Base-by-base conservation (phyloP, 306 rosid genomes). In the Glycine latifolia region DNA sequence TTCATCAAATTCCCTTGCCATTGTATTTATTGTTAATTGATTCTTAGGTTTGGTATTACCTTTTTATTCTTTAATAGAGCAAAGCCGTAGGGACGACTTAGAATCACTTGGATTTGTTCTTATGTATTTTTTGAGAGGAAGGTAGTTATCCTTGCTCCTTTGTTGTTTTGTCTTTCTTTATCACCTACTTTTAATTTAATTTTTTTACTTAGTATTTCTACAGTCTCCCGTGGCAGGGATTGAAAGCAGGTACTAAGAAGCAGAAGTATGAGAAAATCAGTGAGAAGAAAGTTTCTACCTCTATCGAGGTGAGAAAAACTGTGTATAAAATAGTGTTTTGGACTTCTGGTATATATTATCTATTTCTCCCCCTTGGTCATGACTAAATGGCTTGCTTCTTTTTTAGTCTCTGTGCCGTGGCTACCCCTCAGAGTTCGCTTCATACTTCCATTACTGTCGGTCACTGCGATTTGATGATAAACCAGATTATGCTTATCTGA, bases 191-290 rank as follows among this genome's bases (percentile, higher is more conserved):
- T 65, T 50, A 20, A 55, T 66, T 83, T 50, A 15, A 59, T 55
- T 67, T 69, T 69, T 69, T 88, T 81, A 87, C 89, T 61, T 66
- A 74, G 59, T 62, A 16, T 86, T 79, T 84, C 72, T 81, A 16
- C 80, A 95, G 99, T 81, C 99, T 93, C 76, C 99, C 99, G 33
- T 93, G 99, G 99, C 99, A 95, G 92, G 99, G 99, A 78, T 79
- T 95, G 84, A 95, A 95, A 91, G 99, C 99, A 2, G 98, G 99
- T 82, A 95, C 91, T 50, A 93, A 93, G 90, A 95, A 93, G 81
- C 99, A 93, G 73, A 93, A 95, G 91, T 95, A 95, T 75, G 99
- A 95, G 84, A 93, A 84, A 90, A 95, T 95, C 87, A 93, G 99
- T 74, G 99, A 95, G 88, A 95, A 91, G 90, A 95, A 95, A 83